A percentile compares a stretch with the other conserved stretches of the same genome.
These are phyloP conservation scores for Mycosphaerella sp. DNA, from an alignment of 2,329 filamentous ascomycete genomes.

Conservation along the genomic window DNA sequence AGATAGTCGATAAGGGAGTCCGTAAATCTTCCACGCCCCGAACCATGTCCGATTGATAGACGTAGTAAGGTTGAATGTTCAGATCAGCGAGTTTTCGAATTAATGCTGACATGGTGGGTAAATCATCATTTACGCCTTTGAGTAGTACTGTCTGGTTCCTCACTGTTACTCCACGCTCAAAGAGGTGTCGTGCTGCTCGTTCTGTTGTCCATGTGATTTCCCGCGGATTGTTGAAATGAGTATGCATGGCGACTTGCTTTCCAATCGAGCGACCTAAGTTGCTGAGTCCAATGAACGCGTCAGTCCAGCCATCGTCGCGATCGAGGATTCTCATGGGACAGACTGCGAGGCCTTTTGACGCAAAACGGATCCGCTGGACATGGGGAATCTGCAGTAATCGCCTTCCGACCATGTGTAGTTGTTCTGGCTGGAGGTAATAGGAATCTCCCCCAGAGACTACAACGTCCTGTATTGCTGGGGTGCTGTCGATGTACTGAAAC, in stretches of 20 bases:
- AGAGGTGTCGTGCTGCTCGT: slow-evolving; percentile 47
- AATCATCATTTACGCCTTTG: slow-evolving; percentile 53
- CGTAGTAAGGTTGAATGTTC: slow-evolving; percentile 57
- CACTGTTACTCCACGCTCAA: slow-evolving; percentile 49
- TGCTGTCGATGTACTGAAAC: slow-evolving; percentile 52
- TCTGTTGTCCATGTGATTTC: slow-evolving; percentile 58
- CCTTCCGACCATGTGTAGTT: slow-evolving; percentile 51
- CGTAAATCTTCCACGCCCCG: slow-evolving; percentile 56
- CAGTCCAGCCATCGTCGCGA: slow-evolving; percentile 48
- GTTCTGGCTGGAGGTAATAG: slow-evolving; percentile 51
- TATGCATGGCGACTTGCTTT: slow-evolving; percentile 58
- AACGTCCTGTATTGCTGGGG: slow-evolving; percentile 49
- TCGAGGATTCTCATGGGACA: slow-evolving; percentile 53
- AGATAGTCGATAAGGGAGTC: slow-evolving; percentile 54
- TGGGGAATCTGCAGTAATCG: slow-evolving; percentile 53
- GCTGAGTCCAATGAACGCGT: slow-evolving; percentile 48
- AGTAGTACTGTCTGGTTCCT: slow-evolving; percentile 58
- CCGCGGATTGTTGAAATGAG: slow-evolving; percentile 58
- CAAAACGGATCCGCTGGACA: slow-evolving; percentile 55
- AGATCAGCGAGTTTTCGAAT: slow-evolving; percentile 52
- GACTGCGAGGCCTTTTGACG: slow-evolving; percentile 57
- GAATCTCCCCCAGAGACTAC: slow-evolving; percentile 59
- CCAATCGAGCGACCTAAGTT: slow-evolving; percentile 48
- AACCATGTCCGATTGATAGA: slow-evolving; percentile 62
- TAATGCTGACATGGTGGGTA: slow-evolving; percentile 48